Conservation (phyloP, 306 rosid species). For the Lupinus albus region DNA sequence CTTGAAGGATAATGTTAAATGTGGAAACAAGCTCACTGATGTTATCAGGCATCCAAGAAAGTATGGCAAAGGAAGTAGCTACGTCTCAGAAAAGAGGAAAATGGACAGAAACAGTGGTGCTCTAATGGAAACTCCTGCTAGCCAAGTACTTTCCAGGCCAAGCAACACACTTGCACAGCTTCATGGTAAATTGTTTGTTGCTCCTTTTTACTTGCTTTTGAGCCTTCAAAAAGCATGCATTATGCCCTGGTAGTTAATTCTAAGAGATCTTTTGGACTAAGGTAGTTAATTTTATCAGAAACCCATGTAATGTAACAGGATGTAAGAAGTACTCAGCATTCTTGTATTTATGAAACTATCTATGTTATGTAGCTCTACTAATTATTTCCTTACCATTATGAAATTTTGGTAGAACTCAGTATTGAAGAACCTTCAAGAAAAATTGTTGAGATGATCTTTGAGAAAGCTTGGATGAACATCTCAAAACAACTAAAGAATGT, state of each 20-base stretch:
- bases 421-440: conserved; percentile 69
- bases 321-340: too few species aligned
- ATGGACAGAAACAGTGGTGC: conserved; percentile 34
- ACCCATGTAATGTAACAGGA: not conserved
- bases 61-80: conserved; percentile 35
- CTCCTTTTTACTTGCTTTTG: conserved; percentile 6
- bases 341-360: too few species aligned
- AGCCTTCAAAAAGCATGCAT: not conserved
- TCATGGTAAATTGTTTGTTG: conserved; percentile 49
- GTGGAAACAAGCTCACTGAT: conserved; percentile 61
- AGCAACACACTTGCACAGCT: conserved; percentile 45
- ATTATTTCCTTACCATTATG: conserved; percentile 11
- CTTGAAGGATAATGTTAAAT: conserved; percentile 58
- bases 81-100: conserved; percentile 29
- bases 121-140: conserved; percentile 44
- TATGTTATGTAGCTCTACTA: not conserved
- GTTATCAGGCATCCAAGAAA: conserved; percentile 46
- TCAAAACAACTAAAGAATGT: conserved; percentile 52
- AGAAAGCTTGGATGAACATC: conserved; percentile 57
- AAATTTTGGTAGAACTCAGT: conserved; percentile 51
- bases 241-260: not conserved
- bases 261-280: not conserved
- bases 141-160: conserved; percentile 35
- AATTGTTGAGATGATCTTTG: conserved; percentile 70
- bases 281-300: conserved; percentile 23